phyloP scores from a whole-genome alignment of 495 filamentous ascomycete genomes.

The Articulospora tetracladia region DNA sequence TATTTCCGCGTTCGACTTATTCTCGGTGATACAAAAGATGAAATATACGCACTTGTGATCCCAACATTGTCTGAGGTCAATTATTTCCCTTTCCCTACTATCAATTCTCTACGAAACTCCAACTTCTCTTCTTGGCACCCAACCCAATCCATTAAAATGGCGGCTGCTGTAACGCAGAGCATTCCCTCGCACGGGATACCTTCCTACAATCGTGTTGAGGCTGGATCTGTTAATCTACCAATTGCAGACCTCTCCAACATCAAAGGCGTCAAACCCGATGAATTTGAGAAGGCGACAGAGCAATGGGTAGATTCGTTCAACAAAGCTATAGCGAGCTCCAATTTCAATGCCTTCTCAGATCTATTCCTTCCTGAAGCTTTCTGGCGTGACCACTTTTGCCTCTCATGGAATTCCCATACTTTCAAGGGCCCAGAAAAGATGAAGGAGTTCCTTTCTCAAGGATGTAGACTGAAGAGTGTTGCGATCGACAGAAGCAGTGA shows the following conservation, averaged over 20 bases:
- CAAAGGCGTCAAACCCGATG: background rate
- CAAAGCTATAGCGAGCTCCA: slow-evolving; percentile 5
- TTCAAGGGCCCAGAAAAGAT: slow-evolving; percentile 13
- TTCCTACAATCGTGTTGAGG: slow-evolving; percentile 13
- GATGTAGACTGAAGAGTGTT: slow-evolving; percentile 12
- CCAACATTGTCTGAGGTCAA: background rate
- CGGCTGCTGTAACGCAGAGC: slow-evolving; percentile 5
- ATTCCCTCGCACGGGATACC: background rate
- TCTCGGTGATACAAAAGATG: background rate
- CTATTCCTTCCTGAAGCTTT: slow-evolving; percentile 9
- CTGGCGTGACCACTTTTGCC: slow-evolving; percentile 20
- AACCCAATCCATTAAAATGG: background rate
- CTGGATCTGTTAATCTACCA: slow-evolving; percentile 16
- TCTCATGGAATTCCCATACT: slow-evolving; percentile 15
- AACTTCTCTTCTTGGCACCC: background rate
- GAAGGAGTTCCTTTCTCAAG: slow-evolving; percentile 2
- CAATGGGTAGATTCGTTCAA: slow-evolving; percentile 15
- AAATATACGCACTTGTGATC: background rate
- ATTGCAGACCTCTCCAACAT: slow-evolving; percentile 13
- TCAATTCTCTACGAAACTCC: background rate
- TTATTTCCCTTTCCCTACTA: background rate
- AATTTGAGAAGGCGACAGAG: slow-evolving; percentile 13
- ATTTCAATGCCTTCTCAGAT: slow-evolving; percentile 1
- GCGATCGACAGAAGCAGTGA: slow-evolving; percentile 8
- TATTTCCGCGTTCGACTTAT: background rate